These are phyloP conservation scores for Huntiella abstrusa DNA, from an alignment of 2,329 filamentous ascomycete species.

Conservation along the genomic window DNA sequence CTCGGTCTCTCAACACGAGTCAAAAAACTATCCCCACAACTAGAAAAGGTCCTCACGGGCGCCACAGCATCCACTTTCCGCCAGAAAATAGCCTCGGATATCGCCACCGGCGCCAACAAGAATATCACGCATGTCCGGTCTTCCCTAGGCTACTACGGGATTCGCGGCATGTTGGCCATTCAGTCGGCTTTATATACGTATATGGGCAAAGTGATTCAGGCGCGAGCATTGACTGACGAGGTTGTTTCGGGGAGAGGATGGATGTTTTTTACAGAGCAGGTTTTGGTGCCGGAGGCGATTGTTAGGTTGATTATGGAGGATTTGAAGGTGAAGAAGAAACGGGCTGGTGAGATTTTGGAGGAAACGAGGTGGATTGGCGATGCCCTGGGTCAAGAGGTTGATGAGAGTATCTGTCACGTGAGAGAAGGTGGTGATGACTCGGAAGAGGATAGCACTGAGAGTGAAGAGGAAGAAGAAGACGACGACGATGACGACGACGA, in stretches of 20 bases:
- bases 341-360: slow-evolving; percentile 37
- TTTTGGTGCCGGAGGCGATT: slow-evolving; percentile 56
- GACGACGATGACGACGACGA: not conserved
- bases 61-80: slow-evolving; percentile 43
- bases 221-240: slow-evolving; percentile 41
- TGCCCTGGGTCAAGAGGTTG: slow-evolving; percentile 44
- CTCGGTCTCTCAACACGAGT: slow-evolving; percentile 38
- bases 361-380: slow-evolving; percentile 50
- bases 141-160: slow-evolving; percentile 69
- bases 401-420: slow-evolving; percentile 14
- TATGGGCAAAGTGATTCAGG: slow-evolving; percentile 41
- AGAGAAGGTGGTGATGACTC: not conserved
- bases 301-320: slow-evolving; percentile 37
- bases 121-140: slow-evolving; percentile 36
- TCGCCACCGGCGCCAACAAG: slow-evolving; percentile 38
- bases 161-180: slow-evolving; percentile 52
- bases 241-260: slow-evolving; percentile 49
- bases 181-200: slow-evolving; percentile 45
- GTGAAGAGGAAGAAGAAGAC: not conserved
- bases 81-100: slow-evolving; percentile 31
- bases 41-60: slow-evolving; percentile 38
- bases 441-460: slow-evolving; percentile 12
- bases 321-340: slow-evolving; percentile 24
- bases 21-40: slow-evolving; percentile 29
- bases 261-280: slow-evolving; percentile 50